Evolutionary conservation across 148 eudicot species (phyloP), one percentile per base, ranked within the genome.

Genomic region (Diospyros lotus): DNA sequence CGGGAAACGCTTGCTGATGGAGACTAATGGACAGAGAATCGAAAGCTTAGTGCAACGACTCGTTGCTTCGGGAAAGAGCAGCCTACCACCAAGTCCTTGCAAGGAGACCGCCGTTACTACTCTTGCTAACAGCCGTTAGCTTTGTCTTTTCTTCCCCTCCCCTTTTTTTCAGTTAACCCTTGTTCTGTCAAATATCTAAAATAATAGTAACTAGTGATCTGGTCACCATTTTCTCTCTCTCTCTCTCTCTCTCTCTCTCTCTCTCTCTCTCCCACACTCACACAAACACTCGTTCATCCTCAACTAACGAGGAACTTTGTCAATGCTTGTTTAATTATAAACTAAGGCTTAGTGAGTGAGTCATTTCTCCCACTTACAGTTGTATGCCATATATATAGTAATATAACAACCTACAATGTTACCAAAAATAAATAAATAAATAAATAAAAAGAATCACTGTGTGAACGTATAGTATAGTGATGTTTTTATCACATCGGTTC

Each of bases 31-130:
- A 56, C 80, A 91, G 72, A 84, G 94, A 74, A 89, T 95, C 48
- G 88, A 79, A 58, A 72, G 69, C 6, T 87, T 95, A 12, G 98
- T 82, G 75, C 96, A 95, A 79, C 93, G 99, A 48, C 89, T 95
- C 6, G 86, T 93, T 67, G 87, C 86, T 0, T 67, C 86, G 4
- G 75, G 78, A 69, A 84, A 78, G 84, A 68, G 75, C 74, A 95
- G 99, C 75, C 62, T 87, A 42, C 99, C 99, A 9, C 92, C 97
- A 9, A 95, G 98, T 66, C 99, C 97, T 53, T 91, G 87, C 87
- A 93, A 93, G 71, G 83, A 87, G 40, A 66, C 73, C 66, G 84
- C 91, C 75, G 87, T 92, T 68, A 87, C 81, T 66, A 92, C 96
- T 44, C 79, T 89, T 12, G 85, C 82, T 73, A 85, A 88, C 84